Conservation (phyloP, 768 basidiomycete genomes). For the Macrolepiota dolichaula region DNA sequence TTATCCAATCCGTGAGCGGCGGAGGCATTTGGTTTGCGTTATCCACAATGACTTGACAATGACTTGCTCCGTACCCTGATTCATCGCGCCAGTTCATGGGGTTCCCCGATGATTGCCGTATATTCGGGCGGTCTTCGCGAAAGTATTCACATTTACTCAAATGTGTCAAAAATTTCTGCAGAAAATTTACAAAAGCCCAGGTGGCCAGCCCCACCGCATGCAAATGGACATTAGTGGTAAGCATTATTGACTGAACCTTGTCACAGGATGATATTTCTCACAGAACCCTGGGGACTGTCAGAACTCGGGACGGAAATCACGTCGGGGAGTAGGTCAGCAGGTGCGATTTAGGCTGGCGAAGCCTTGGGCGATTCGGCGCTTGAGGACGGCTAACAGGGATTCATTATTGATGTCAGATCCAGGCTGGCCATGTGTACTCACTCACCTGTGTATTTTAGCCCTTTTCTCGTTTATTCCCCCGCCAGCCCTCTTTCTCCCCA, state of each 20-base stretch:
- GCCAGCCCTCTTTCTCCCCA: not conserved
- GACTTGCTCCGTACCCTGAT: not conserved
- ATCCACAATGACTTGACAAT: not conserved
- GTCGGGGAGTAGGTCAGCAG: not conserved
- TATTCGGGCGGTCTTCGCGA: not conserved
- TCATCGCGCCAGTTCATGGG: not conserved
- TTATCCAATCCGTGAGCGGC: not conserved
- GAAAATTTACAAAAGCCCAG: not conserved
- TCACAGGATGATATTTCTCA: not conserved
- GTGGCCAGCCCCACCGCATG: not conserved
- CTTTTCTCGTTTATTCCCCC: not conserved
- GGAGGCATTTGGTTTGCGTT: not conserved
- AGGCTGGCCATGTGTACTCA: not conserved
- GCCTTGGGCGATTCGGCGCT: constrained; percentile 1
- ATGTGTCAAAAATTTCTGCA: not conserved
- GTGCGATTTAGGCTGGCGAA: not conserved
- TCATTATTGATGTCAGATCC: not conserved
- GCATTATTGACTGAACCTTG: not conserved
- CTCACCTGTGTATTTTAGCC: not conserved
- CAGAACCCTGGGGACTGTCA: not conserved
- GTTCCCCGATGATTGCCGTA: not conserved
- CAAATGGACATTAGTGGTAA: not conserved
- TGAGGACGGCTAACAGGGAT: not conserved
- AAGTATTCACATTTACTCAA: not conserved
- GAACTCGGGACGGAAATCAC: constrained; percentile 1